phyloP scores from a whole-genome alignment of 2,329 filamentous ascomycete genomes.

The Cytospora schulzeri region DNA sequence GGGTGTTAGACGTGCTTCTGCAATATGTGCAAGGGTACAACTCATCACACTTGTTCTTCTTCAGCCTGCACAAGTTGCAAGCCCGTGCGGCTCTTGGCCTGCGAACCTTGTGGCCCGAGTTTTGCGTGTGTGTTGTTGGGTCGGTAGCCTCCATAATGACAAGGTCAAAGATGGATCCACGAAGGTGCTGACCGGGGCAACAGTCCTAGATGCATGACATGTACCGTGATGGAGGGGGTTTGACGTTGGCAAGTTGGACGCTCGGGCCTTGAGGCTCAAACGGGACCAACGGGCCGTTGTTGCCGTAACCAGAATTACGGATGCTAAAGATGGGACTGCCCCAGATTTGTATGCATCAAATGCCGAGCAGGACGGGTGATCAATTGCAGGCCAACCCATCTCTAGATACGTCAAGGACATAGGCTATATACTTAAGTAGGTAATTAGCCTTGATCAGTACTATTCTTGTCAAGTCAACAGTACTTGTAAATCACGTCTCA shows the following conservation, averaged over 20 bases:
- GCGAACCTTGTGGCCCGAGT: constrained; percentile 27
- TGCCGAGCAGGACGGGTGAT: too few relatives aligned
- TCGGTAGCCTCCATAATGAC: constrained; percentile 11
- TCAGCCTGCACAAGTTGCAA: constrained; percentile 48
- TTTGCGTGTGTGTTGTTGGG: constrained; percentile 15
- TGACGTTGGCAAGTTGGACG: not conserved
- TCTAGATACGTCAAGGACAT: too few relatives aligned
- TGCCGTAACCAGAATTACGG: not conserved
- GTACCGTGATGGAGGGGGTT: not conserved
- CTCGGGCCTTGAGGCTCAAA: constrained; percentile 6
- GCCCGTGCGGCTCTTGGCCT: constrained; percentile 47
- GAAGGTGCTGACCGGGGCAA: not conserved
- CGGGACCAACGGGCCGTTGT: not conserved
- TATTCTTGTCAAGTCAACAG: too few relatives aligned
- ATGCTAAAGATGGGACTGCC: not conserved
- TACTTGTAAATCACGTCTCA: not conserved
- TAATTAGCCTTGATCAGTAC: not conserved
- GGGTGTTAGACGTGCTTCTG: constrained; percentile 40
- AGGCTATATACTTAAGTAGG: not conserved
- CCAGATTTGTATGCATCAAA: not conserved
- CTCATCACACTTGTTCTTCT: constrained; percentile 54
- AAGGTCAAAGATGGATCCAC: not conserved
- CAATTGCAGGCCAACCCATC: too few relatives aligned
- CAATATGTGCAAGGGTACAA: constrained; percentile 43
- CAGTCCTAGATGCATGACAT: not conserved